phyloP scores from a whole-genome alignment of 139 green algal genomes.

The Tetradesmus lagerheimii region DNA sequence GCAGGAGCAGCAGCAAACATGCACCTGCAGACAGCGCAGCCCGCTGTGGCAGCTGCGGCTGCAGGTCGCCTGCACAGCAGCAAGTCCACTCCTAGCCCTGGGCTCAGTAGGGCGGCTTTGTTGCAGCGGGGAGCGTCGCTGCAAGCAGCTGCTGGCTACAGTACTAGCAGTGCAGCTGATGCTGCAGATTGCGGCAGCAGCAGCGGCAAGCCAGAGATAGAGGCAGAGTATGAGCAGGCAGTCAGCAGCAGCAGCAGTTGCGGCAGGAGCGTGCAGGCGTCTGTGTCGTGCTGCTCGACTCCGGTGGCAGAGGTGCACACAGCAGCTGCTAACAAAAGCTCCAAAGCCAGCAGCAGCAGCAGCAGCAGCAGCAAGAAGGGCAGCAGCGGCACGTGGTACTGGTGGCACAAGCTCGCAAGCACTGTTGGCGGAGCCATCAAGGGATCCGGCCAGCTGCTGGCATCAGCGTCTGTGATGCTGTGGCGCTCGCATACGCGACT shows the following conservation, averaged over 20 bases:
- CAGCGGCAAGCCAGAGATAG: not conserved
- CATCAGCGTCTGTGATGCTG: slow-evolving; percentile 19
- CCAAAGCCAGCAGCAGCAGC: slow-evolving; percentile 18
- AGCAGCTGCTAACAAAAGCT: not conserved
- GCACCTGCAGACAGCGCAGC: slow-evolving; percentile 16
- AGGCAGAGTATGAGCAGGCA: not conserved
- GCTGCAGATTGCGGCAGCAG: not conserved
- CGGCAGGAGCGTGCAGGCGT: not conserved
- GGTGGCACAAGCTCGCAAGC: not conserved
- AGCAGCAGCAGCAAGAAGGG: not conserved
- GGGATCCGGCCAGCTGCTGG: slow-evolving; percentile 7
- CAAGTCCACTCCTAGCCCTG: not conserved
- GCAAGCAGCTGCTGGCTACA: not conserved
- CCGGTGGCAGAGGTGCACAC: not conserved
- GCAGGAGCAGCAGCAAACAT: slow-evolving; percentile 29
- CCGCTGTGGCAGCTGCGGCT: not conserved
- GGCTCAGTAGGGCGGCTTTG: not conserved
- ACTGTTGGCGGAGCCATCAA: slow-evolving; percentile 5
- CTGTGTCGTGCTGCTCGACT: not conserved
- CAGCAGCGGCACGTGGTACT: not conserved
- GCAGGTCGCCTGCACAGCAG: slow-evolving; percentile 7
- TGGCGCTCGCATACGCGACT: slow-evolving; percentile 12
- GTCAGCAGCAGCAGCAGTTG: not conserved
- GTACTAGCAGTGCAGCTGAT: not conserved
- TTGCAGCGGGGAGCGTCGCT: not conserved